Percentiles rank a stretch among this genome's conserved stretches.
Evolutionary conservation across 345 rosid species (phyloP).

Genomic region (Draba incana): DNA sequence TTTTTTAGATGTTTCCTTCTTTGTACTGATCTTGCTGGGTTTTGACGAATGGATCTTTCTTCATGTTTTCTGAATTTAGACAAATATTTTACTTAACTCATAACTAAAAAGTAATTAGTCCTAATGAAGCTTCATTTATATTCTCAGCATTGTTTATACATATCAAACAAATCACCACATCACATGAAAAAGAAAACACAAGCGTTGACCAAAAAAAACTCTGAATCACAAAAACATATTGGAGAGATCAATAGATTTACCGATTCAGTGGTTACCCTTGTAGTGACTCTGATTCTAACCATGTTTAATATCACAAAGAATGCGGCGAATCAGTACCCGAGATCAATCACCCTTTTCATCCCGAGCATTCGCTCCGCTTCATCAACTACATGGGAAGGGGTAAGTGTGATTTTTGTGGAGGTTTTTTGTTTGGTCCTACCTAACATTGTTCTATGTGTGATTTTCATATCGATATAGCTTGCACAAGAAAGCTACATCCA

Average conservation of each 20-base stretch:
- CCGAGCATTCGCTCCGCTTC: slow-evolving; percentile 2
- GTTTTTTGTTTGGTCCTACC: slow-evolving; percentile 11
- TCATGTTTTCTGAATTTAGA: neutral
- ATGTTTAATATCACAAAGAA: neutral
- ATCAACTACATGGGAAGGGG: neutral
- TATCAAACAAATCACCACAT: neutral
- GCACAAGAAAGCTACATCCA: neutral
- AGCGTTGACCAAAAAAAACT: neutral
- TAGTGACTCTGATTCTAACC: neutral
- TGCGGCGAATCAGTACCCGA: neutral
- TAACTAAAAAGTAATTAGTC: neutral
- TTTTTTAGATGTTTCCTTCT: too few species aligned
- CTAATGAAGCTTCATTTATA: too few species aligned
- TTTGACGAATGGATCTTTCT: neutral
- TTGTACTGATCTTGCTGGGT: too few species aligned
- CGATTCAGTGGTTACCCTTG: slow-evolving; percentile 1
- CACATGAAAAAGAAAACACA: neutral
- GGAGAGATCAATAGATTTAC: neutral
- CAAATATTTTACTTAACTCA: neutral
- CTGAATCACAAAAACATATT: neutral
- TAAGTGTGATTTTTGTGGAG: slow-evolving; percentile 8
- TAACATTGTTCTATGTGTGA: slow-evolving; percentile 6
- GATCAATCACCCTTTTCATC: neutral
- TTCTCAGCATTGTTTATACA: too few species aligned
- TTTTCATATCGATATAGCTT: neutral